Evolutionary conservation across 768 basidiomycete genomes (phyloP), one percentile per base, ranked within the genome.

Genomic region (Nidularia pulvinata): DNA sequence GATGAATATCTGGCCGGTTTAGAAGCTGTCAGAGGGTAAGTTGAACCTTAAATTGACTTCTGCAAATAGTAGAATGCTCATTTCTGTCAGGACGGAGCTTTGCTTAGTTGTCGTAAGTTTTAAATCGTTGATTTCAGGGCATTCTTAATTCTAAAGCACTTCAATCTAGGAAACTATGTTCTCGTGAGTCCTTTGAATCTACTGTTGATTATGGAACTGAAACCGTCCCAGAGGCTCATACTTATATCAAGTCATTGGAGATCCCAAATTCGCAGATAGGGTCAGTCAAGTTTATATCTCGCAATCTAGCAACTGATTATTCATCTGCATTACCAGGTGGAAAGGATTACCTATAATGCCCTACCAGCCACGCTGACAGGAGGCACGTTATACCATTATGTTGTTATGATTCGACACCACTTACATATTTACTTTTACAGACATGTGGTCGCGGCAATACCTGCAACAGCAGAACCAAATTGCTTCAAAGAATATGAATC

Each of bases 391-490:
- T 59, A 6, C 33, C 65, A 3, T 30, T 14, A 37, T 42, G 6
- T 7, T 16, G 42, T 14, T 37, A 51, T 39, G 11, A 35, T 50
- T 16, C 55, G 52, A 19, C 60, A 66, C 42, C 65, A 54, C 57
- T 61, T 50, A 50, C 64, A 53, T 9, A 44, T 33, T 11, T 19
- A 48, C 48, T 42, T 22, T 33, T 25, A 4, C 45, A 81, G 80
- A 77, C 58, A 83, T 84, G 78, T 83, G 80, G 81, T 75, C 79
- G 1, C 70, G 80, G 11, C 82, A 84, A 61, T 85, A 84, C 57
- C 65, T 83, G 13, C 83, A 84, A 55, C 77, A 84, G 58, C 77
- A 81, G 61, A 85, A 82, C 57, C 82, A 84, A 59, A 76, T 84
- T 37, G 78, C 77, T 1, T 72, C 80, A 13, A 74, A 77, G 64